Base-by-base conservation (phyloP, 176 grass and related monocot genomes). In the Calamus simplicifolius region DNA sequence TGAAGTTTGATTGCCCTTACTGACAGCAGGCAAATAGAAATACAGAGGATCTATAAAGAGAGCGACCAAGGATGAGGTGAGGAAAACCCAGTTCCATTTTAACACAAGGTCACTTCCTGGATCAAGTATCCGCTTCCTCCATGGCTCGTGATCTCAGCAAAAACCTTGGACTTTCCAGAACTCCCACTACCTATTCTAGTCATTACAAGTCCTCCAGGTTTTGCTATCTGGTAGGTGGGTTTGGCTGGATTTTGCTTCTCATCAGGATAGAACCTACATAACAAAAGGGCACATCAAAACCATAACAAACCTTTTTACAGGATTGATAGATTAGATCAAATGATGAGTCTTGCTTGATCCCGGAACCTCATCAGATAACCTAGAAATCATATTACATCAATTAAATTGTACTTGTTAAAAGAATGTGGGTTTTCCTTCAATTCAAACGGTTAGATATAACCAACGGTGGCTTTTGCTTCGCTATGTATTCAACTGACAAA, bases 11-110 rank as follows among this genome's bases (percentile, higher is more conserved):
- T 54, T 2, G 3, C 3, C 15, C 1, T 80, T 75, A 59, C 59
- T 27, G 55, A 89, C 72, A 60, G 66, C 67, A 25, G 93, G 93
- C 60, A 98, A 78, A 62, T 98, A 98, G 70, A 88, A 98, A 67
- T 92, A 98, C 29, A 98, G 58, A 13, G 93, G 93, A 64, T 98
- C 93, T 67, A 88, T 85, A 48, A 98, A 98, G 66, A 98, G 75
- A 31, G 87, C 84, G 62, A 80, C 53, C 56, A 89, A 73, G 73
- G 76, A 85, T 19, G 79, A 91, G 50, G 73, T 48, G 15, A 98
- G 84, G 79, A 92, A 98, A 56, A 83, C 58, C 8, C 67, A 81
- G 68, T 92, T 98, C 87, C 93, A 98, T 50, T 54, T 76, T 79
- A 88, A 67, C 63, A 98, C 76, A 57, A 85, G 80, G 63, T 85